These are phyloP conservation scores for Solanum raphanifolium DNA, from an alignment of 257 asterid species.

Conservation along the genomic window DNA sequence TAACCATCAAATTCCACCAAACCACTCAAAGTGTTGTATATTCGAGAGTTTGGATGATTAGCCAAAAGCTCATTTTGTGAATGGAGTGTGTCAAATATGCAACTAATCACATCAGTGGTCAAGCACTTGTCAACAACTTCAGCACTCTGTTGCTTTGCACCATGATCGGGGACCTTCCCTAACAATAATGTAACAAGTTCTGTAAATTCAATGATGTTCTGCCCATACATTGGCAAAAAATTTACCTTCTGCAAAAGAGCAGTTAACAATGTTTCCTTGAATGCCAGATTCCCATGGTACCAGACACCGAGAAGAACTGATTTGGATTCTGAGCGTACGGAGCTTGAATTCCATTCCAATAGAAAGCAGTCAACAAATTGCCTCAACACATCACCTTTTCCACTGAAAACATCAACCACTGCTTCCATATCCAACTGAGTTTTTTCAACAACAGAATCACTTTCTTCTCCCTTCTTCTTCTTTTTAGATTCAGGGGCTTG, in stretches of 20 bases:
- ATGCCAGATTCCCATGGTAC: slow-evolving; percentile 78
- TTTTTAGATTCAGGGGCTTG: slow-evolving; percentile 69
- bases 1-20: slow-evolving; percentile 99
- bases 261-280: slow-evolving; percentile 64
- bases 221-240: slow-evolving; percentile 86
- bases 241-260: slow-evolving; percentile 77
- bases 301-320: slow-evolving; percentile 80
- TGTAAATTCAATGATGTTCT: slow-evolving; percentile 72
- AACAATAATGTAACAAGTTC: slow-evolving; percentile 79
- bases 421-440: slow-evolving; percentile 93
- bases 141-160: slow-evolving; percentile 44
- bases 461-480: slow-evolving; percentile 93
- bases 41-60: slow-evolving; percentile 98
- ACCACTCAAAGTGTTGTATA: slow-evolving; percentile 90
- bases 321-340: slow-evolving; percentile 91
- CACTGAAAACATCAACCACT: slow-evolving; percentile 59
- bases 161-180: slow-evolving; percentile 63
- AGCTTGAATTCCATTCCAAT: slow-evolving; percentile 90
- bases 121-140: slow-evolving; percentile 89
- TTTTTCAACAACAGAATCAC: slow-evolving; percentile 62
- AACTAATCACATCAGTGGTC: slow-evolving; percentile 69
- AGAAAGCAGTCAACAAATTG: slow-evolving; percentile 80
- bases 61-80: slow-evolving; percentile 98
- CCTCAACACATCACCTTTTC: slow-evolving; percentile 62
- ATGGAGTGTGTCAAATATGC: slow-evolving; percentile 84